Evolutionary conservation across 345 rosid species (phyloP), one percentile per base, ranked within the genome.

Genomic region (Hevea brasiliensis): DNA sequence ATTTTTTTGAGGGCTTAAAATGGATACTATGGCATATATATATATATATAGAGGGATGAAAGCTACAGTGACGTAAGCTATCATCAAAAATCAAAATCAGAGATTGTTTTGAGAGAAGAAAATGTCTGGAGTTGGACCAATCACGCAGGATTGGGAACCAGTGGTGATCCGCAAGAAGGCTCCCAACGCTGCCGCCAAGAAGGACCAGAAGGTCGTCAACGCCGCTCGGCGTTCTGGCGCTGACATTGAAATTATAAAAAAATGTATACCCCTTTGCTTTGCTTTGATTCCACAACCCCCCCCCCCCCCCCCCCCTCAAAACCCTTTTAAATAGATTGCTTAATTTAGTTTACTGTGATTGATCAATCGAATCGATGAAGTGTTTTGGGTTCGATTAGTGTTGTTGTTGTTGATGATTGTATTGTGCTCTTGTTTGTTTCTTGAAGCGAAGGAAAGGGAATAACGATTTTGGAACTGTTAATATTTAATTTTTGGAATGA

Each of bases 151-250:
- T 65, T 79, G 82, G 82, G 79, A 79, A 18, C 79, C 79, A 12
- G 75, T 79, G 8, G 82, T 74, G 6, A 71, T 79, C 76, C 82
- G 82, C 60, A 74, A 79, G 77, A 79, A 79, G 15, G 82, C 82
- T 20, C 82, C 82, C 10, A 74, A 54, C 60, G 76, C 82, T 65
- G 82, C 82, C 26, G 59, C 76, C 24, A 79, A 71, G 76, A 79
- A 79, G 73, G 79, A 79, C 13, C 79, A 79, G 69, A 74, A 79
- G 60, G 72, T 63, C 35, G 82, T 79, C 59, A 79, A 79, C 76
- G 82, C 82, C 32, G 79, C 82, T 27, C 76, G 82, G 45, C 76
- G 79, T 47, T 45, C 82, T 58, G 79, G 82, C 12, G 82, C 73
- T 14, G 82, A 79, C 73, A 79, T 79, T 65, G 79, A 79, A 65